These are phyloP conservation scores for Blepharisma stoltei DNA, from an alignment of 73 alveolate species.

Conservation along the genomic window DNA sequence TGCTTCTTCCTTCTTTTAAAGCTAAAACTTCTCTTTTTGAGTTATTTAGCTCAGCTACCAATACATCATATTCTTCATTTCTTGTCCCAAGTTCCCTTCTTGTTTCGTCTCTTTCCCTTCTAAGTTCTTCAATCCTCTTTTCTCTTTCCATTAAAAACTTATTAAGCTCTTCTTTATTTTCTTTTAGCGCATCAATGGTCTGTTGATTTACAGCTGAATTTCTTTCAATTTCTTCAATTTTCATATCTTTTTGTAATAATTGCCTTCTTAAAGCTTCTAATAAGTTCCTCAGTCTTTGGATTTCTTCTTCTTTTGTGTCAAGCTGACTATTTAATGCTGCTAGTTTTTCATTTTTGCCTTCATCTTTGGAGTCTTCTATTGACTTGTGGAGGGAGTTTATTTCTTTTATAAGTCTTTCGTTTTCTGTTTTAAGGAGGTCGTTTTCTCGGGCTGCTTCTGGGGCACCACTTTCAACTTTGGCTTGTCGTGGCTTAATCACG, in stretches of 20 bases:
- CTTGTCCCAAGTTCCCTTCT: not conserved
- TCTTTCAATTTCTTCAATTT: slow-evolving; percentile 11
- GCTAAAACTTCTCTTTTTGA: slow-evolving; percentile 5
- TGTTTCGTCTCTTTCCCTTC: not conserved
- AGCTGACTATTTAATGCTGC: not conserved
- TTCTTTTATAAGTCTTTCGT: too few species aligned
- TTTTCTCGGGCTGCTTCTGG: too few species aligned
- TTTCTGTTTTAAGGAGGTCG: too few species aligned
- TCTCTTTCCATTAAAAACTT: not conserved
- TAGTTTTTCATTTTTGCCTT: too few species aligned
- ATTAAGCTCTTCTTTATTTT: not conserved
- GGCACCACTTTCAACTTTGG: too few species aligned
- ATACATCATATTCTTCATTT: not conserved
- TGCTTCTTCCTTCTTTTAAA: not conserved
- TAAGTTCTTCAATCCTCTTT: not conserved
- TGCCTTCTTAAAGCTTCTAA: not conserved
- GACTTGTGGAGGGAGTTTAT: too few species aligned
- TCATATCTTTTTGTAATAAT: slow-evolving; percentile 3
- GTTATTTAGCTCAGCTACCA: not conserved
- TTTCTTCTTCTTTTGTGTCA: slow-evolving; percentile 1
- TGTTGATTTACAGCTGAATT: not conserved
- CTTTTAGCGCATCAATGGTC: not conserved
- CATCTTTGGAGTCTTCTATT: too few species aligned
- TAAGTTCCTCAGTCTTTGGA: not conserved
- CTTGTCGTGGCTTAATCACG: too few species aligned